Base-by-base conservation (phyloP, 2,329 filamentous ascomycete species). In the Keithomyces neogunnii region DNA sequence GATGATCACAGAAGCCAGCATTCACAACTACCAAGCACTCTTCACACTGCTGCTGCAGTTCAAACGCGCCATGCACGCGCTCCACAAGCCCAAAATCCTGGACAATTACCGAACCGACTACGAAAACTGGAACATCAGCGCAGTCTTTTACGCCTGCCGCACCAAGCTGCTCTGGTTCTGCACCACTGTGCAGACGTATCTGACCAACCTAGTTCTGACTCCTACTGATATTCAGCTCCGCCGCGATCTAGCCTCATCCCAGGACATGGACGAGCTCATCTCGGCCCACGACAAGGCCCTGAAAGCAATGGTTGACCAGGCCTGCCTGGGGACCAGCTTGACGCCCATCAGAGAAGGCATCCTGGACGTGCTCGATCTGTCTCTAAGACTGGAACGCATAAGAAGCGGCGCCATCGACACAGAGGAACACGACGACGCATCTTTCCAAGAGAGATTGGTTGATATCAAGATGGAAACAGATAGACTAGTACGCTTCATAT, bases 231-330 rank as follows among this genome's bases (percentile, higher is more conserved):
- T 67, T 2, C 71, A 73, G 32, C 78, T 96, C 71, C 70, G 71
- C 5, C 63, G 66, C 2, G 71, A 76, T 0, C 75, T 96, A 48
- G 66, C 69, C 11, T 69, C 71, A 5, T 82, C 88, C 0, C 74
- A 77, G 30, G 89, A 92, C 57, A 81, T 96, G 8, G 89, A 96
- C 62, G 78, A 78, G 30, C 95, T 96, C 88, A 83, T 90, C 30
- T 68, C 69, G 1, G 75, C 84, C 1, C 90, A 96, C 63, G 69
- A 78, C 4, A 63, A 66, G 0, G 92, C 86, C 60, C 70, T 86
- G 44, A 75, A 73, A 44, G 76, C 76, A 2, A 69, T 93, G 9
- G 72, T 84, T 51, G 78, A 82, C 33, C 83, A 89, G 56, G 81
- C 86, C 8, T 78, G 93, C 29, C 76, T 95, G 0, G 82, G 85